Base-by-base conservation (phyloP, 2,329 filamentous ascomycete genomes). In the Aspergillus luchuensis region DNA sequence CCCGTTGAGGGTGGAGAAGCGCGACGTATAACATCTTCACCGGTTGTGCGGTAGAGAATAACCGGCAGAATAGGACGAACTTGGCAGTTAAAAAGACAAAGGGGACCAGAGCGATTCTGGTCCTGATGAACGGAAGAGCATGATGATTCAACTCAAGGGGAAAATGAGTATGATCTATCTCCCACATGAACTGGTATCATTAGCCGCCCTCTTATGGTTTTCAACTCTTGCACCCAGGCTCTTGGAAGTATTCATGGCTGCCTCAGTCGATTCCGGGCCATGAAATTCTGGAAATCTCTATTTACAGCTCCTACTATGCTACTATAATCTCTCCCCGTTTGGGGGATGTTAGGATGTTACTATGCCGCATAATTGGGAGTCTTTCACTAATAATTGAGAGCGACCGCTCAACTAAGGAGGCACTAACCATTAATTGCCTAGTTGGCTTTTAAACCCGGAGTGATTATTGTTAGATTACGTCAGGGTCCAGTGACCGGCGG, bases 11-110 rank as follows among this genome's bases (percentile, higher is more conserved):
- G 41, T 13, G 41, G 47, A 50, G 47, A 50, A 15, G 47, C 41
- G 21, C 11, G 47, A 50, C 47, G 47, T 50, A 33, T 50, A 50
- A 17, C n/a, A 50, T 50, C 41, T 50, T 50, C 25, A 50, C 47
- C 23, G 25, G 47, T 28, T 30, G 8, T 28, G 23, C 25, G 17
- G 47, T 28, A 23, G 45, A 49, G 23, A n/a, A 28, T 17, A 49
- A 28, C 45, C 19, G 21, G 45, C 15, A 28, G 47, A 17, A 30
- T 15, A 30, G 8, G 25, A 33, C 47, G 8, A 33, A 45, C 10
- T 23, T 13, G 10, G 41, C 41, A 23, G 13, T 15, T 45, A 8
- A 23, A 45, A 45, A 23, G 47, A 33, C 23, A 10, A n/a, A 17
- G 5, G 5, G 25, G 47, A 50, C 25, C 25, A 25, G 47, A 50